phyloP scores from a whole-genome alignment of 2,329 filamentous ascomycete species.

The Cercospora sp. region DNA sequence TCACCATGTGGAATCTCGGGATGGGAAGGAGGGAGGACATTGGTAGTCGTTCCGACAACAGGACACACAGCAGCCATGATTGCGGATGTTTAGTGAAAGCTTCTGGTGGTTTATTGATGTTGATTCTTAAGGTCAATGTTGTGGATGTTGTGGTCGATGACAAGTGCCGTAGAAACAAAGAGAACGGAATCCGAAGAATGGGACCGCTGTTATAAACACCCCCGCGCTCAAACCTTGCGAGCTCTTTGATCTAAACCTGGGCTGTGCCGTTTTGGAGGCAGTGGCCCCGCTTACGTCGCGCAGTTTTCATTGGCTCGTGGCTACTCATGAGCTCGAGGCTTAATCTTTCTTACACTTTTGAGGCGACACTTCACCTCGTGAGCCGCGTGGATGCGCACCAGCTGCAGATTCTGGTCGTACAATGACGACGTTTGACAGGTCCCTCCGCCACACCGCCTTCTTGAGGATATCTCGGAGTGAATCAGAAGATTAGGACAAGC shows the following conservation, averaged over 20 bases:
- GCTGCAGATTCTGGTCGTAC: neutral
- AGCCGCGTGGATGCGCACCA: neutral
- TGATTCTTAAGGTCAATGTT: neutral
- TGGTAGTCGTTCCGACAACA: constrained; percentile 41
- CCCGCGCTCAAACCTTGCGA: constrained; percentile 5
- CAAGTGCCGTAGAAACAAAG: constrained; percentile 3
- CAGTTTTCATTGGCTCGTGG: constrained; percentile 11
- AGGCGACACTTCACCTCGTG: constrained; percentile 4
- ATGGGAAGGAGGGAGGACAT: constrained; percentile 48
- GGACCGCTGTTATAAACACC: constrained; percentile 5
- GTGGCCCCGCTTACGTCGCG: constrained; percentile 11
- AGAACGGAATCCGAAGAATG: neutral
- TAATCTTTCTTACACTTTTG: neutral
- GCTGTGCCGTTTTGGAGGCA: neutral
- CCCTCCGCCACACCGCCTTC: neutral
- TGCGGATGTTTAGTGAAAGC: neutral
- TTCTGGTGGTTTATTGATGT: neutral
- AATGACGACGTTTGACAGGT: neutral
- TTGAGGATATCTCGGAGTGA: neutral
- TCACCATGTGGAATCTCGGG: constrained; percentile 34
- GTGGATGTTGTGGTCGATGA: neutral
- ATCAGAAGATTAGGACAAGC: neutral
- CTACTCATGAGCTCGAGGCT: neutral
- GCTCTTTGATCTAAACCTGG: constrained; percentile 11
- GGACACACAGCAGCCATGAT: constrained; percentile 26